A percentile compares a stretch with the other conserved stretches of the same genome.
Evolutionary conservation across 2,329 filamentous ascomycete species (phyloP).

Genomic region (Aspergillus sp.): DNA sequence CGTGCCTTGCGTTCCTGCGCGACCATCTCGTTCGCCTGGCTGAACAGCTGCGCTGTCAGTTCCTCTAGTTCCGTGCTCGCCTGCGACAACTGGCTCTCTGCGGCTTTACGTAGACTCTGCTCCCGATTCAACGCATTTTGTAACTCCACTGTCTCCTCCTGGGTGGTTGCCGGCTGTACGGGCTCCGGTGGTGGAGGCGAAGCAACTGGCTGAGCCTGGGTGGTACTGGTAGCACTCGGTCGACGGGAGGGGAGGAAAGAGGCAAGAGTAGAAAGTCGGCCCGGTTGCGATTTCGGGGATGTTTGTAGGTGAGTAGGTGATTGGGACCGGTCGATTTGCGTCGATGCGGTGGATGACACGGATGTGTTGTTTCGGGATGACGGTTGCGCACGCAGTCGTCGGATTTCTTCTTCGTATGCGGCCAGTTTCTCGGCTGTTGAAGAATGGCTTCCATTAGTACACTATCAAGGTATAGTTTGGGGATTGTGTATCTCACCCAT

Average conservation of each 20-base stretch:
- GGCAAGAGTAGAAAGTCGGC: conserved; percentile 41
- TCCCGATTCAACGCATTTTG: conserved; percentile 58
- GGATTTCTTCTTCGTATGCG: conserved; percentile 65
- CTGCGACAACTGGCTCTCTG: conserved; percentile 57
- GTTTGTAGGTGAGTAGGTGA: conserved; percentile 37
- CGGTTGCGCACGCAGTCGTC: conserved; percentile 45
- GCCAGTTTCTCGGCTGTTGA: conserved; percentile 56
- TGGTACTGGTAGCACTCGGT: conserved; percentile 30
- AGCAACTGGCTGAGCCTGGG: conserved; percentile 11
- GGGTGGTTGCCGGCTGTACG: conserved; percentile 25
- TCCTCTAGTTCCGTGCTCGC: conserved; percentile 63
- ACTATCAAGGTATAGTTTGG: no score
- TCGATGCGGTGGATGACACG: conserved; percentile 30
- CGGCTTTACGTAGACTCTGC: conserved; percentile 56
- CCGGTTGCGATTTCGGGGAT: conserved; percentile 30
- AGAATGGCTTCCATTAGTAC: not conserved
- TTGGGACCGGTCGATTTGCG: conserved; percentile 37
- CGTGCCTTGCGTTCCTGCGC: conserved; percentile 61
- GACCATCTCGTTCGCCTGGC: conserved; percentile 68
- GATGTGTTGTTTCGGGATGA: conserved; percentile 29
- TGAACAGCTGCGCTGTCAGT: conserved; percentile 61
- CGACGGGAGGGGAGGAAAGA: conserved; percentile 44
- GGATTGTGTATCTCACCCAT: conserved; percentile 46
- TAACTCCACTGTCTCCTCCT: conserved; percentile 44
- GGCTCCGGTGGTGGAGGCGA: conserved; percentile 27